These are phyloP conservation scores for Arthrinium phaeospermum DNA, from an alignment of 2,329 filamentous ascomycete species.

Conservation along the genomic window DNA sequence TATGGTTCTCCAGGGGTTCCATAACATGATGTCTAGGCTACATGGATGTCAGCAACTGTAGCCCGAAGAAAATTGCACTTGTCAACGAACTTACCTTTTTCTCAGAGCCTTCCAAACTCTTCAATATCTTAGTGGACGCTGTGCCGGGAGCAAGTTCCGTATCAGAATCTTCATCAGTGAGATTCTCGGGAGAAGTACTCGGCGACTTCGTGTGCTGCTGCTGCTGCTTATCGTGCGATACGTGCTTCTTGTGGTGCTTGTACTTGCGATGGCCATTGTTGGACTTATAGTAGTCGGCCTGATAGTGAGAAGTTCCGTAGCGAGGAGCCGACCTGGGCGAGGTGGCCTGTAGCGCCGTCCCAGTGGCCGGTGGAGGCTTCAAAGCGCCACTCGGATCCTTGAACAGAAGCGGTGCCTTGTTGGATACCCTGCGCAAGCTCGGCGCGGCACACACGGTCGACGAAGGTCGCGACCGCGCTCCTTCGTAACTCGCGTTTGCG, in stretches of 20 bases:
- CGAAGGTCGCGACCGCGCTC: constrained; percentile 49
- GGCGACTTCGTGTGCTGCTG: constrained; percentile 13
- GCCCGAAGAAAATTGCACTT: neutral
- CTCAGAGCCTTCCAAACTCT: neutral
- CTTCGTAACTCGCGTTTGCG: constrained; percentile 49
- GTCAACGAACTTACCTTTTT: neutral
- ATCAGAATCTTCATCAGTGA: neutral
- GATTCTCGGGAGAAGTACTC: neutral
- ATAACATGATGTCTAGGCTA: constrained; percentile 33
- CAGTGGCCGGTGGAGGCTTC: constrained; percentile 51
- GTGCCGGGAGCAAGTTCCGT: neutral
- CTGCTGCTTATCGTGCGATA: constrained; percentile 27
- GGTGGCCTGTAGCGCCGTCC: constrained; percentile 31
- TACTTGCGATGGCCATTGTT: constrained; percentile 29
- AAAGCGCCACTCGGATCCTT: constrained; percentile 54
- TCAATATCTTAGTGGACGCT: neutral
- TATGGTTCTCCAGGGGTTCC: constrained; percentile 33
- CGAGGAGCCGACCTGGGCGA: constrained; percentile 32
- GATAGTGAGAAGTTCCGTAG: constrained; percentile 18
- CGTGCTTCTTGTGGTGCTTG: constrained; percentile 25
- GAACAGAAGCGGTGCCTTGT: constrained; percentile 40
- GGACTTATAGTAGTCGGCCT: neutral
- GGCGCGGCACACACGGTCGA: constrained; percentile 47
- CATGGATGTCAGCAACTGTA: neutral
- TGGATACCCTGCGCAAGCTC: constrained; percentile 35